Evolutionary conservation across 768 basidiomycete species (phyloP).

Genomic region (Plicaturopsis crispa): DNA sequence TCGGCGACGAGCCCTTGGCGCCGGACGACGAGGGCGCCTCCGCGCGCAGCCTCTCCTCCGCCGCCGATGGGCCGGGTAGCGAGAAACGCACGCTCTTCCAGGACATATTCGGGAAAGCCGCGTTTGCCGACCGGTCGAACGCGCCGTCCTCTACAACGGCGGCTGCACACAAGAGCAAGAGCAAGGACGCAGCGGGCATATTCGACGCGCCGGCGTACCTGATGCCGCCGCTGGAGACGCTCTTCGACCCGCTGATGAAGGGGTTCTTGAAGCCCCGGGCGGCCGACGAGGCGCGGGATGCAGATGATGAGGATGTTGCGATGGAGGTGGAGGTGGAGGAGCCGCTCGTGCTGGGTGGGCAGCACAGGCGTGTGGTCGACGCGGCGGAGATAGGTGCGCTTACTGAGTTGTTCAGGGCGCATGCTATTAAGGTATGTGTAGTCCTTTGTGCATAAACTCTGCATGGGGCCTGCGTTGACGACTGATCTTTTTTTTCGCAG

Average conservation of each 20-base stretch:
- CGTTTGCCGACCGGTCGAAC: slow-evolving; percentile 34
- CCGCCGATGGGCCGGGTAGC: slow-evolving; percentile 16
- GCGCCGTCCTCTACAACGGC: slow-evolving; percentile 6
- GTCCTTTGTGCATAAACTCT: neutral
- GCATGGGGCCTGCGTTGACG: neutral
- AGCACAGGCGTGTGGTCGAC: slow-evolving; percentile 31
- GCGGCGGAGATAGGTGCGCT: slow-evolving; percentile 54
- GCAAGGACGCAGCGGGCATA: slow-evolving; percentile 35
- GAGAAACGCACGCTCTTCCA: slow-evolving; percentile 65
- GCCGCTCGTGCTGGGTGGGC: slow-evolving; percentile 22
- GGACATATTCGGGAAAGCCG: slow-evolving; percentile 83
- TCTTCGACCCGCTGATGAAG: slow-evolving; percentile 61
- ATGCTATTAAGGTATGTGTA: slow-evolving; percentile 34
- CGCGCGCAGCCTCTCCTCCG: slow-evolving; percentile 28
- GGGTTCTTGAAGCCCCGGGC: slow-evolving; percentile 31
- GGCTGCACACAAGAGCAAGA: slow-evolving; percentile 11
- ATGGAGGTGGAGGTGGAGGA: slow-evolving; percentile 9
- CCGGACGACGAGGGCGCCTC: slow-evolving; percentile 34
- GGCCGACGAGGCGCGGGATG: slow-evolving; percentile 7
- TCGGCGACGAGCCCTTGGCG: slow-evolving; percentile 50
- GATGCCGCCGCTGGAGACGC: slow-evolving; percentile 60
- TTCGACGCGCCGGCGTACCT: slow-evolving; percentile 72
- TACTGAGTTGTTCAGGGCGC: slow-evolving; percentile 54
- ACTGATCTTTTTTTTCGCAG: slow-evolving; percentile 5
- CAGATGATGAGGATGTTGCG: slow-evolving; percentile 17